phyloP scores from a whole-genome alignment of 1,284 basidiomycete genomes.

The Ceratobasidium sp. region DNA sequence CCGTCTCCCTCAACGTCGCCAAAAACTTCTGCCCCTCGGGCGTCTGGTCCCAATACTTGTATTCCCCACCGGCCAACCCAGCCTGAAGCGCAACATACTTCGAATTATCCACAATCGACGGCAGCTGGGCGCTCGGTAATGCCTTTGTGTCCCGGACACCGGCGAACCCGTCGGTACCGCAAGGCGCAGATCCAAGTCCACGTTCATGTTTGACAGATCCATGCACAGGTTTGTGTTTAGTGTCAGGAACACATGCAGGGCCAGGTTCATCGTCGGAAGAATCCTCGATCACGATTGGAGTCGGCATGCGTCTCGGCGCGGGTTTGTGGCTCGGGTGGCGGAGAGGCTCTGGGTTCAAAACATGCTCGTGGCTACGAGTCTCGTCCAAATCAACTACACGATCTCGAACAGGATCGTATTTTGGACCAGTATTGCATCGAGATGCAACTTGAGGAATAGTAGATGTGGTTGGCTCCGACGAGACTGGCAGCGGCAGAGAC shows the following conservation, averaged over 20 bases:
- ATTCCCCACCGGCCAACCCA: neutral
- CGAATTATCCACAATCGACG: neutral
- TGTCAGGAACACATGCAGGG: neutral
- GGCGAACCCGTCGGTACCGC: neutral
- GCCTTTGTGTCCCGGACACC: neutral
- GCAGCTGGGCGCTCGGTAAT: neutral
- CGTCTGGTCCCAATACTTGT: neutral
- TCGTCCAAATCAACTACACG: too few relatives aligned
- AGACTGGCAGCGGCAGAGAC: neutral
- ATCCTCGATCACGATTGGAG: neutral
- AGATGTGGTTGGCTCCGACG: too few relatives aligned
- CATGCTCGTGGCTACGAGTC: neutral
- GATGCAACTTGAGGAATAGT: too few relatives aligned
- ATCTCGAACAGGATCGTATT: too few relatives aligned
- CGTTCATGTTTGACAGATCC: neutral
- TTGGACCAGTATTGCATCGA: too few relatives aligned
- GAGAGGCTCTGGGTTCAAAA: neutral
- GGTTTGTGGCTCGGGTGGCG: neutral
- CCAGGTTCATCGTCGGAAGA: neutral
- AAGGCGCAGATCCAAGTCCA: neutral
- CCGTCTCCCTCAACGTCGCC: neutral
- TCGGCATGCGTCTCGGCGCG: neutral
- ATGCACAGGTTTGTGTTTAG: neutral
- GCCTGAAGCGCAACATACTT: neutral
- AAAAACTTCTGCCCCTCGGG: neutral